Conservation (phyloP, 1,139 yeast genomes). For the Saccharomycopsis hybrid region DNA sequence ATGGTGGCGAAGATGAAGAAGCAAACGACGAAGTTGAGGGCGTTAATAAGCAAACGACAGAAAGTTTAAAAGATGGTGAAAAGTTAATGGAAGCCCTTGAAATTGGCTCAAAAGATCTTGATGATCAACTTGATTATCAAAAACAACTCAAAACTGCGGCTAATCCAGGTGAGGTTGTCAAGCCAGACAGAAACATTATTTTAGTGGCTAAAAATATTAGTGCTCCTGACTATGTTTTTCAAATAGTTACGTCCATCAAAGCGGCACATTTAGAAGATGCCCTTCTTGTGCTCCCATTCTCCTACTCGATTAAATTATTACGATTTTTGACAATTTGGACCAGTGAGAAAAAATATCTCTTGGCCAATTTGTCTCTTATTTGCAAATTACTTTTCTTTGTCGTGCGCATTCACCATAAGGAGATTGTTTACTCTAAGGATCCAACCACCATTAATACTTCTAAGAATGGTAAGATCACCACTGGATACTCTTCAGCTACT, state of each 20-base stretch:
- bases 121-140: constrained; percentile 45
- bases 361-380: constrained; percentile 52
- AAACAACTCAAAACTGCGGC: no score
- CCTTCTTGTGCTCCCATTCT: constrained; percentile 80
- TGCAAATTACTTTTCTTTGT: constrained; percentile 72
- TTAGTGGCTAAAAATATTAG: constrained; percentile 55
- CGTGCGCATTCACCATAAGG: constrained; percentile 68
- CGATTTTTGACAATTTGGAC: constrained; percentile 77
- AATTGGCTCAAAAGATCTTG: constrained; percentile 67
- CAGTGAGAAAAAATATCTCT: constrained; percentile 36
- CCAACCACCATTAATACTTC: no score
- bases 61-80: constrained; percentile 93
- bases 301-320: constrained; percentile 66
- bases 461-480: constrained; percentile 52
- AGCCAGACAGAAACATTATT: constrained; percentile 64
- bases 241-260: constrained; percentile 59
- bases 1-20: constrained; percentile 36
- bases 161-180: constrained; percentile 37
- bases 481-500: no score
- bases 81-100: constrained; percentile 89
- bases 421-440: constrained; percentile 55
- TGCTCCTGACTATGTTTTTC: constrained; percentile 77
- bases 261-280: constrained; percentile 92
- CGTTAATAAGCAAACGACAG: constrained; percentile 80
- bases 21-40: constrained; percentile 51